Base-by-base conservation (phyloP, 441 rosid genomes). In the Euphorbia schlechtendalii region DNA sequence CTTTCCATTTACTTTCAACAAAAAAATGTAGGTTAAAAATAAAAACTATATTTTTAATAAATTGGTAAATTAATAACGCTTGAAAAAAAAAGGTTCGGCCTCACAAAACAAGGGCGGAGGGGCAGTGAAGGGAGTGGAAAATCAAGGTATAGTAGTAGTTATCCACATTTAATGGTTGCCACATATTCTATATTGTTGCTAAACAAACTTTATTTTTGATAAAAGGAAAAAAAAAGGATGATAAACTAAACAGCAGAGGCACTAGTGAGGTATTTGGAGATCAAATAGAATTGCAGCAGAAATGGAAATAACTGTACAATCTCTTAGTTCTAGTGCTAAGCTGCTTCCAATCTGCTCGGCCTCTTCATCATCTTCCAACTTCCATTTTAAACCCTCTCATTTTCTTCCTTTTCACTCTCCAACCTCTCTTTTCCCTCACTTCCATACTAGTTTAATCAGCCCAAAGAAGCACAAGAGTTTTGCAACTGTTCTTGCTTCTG, bases 81-180 rank as follows among this genome's bases (percentile, higher is more conserved):
- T n/a, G n/a, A n/a, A n/a, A n/a, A n/a, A n/a, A n/a, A n/a, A n/a
- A n/a, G n/a, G n/a, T n/a, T n/a, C n/a, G n/a, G n/a, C n/a, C n/a
- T n/a, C n/a, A n/a, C n/a, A n/a, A n/a, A n/a, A n/a, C n/a, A n/a
- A n/a, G n/a, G n/a, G n/a, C 7, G 36, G 7, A 32, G 36, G 41
- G 41, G 11, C 41, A 12, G 11, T 6, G 7, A 4, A 38, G 11
- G 7, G 11, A 13, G 2, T 0, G 25, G 18, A 4, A 70, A 24
- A 46, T 30, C 55, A n/a, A 24, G 41, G 68, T n/a, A n/a, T n/a
- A n/a, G n/a, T n/a, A 60, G 28, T 62, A 69, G 66, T 70, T 79
- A 77, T 81, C 85, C 80, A 63, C 60, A 73, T 63, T 48, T 30
- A 76, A 78, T 84, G 70, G 53, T 43, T 68, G 76, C 94, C 91